Base-by-base conservation (phyloP, 176 grass and related monocot species). In the Cocos nucifera region DNA sequence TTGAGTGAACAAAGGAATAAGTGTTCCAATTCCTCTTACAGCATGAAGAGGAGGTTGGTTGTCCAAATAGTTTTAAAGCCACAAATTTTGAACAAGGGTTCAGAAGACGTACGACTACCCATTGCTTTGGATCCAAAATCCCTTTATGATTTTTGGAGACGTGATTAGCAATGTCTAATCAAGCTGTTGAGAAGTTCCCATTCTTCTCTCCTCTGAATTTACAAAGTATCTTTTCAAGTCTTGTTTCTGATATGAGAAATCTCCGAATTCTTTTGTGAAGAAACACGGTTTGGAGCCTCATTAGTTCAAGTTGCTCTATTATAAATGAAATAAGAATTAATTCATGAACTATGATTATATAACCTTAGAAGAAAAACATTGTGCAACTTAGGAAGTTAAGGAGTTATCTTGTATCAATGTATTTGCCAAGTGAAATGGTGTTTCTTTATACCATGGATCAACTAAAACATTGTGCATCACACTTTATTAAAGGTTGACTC, bases 21-120 rank as follows among this genome's bases (percentile, higher is more conserved):
- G 68, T 61, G 32, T 22, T 53, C 71, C 48, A 73, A 63, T 63
- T 73, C 50, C 32, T 73, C 25, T 73, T 49, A 15, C 56, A 60
- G 27, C 55, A 59, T 4, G 19, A 71, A 49, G 55, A 71, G 3
- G 48, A 62, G 52, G 17, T 51, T 27, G 70, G 57, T 19, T 73
- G 48, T 21, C 48, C 44, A 62, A 63, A 20, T 54, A 73, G 20
- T 53, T 51, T 63, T 19, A 73, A 22, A 23, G 70, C 49, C 48
- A 63, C 55, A 15, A 6, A 53, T 17, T 63, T 48, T 12, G 63
- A 49, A 17, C 29, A 50, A 55, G 59, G 49, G 0, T 24, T 18
- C 12, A 25, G 15, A 48, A 19, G 19, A 17, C 59, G 24, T 55
- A 63, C 22, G 16, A 35, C 30, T 50, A 72, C 16, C 69, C 56